Conservation (phyloP, 768 basidiomycete species). For the Leccinum rimulosum region DNA sequence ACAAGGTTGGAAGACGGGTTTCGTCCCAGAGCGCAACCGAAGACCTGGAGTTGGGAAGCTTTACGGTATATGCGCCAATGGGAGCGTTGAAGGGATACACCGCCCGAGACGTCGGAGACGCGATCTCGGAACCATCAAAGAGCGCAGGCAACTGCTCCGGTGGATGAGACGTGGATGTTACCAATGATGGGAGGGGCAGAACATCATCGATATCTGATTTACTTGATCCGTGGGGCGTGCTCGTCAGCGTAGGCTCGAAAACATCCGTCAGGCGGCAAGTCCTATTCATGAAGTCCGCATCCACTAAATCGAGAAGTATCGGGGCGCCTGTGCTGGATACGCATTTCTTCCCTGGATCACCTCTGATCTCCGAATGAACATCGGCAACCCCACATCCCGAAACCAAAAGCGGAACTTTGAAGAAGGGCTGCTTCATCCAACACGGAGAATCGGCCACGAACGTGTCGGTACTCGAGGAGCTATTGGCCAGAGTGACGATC, state of each 20-base stretch:
- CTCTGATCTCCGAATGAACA: background rate
- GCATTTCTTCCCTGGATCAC: background rate
- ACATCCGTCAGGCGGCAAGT: background rate
- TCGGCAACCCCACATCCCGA: background rate
- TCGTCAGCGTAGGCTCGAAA: slow-evolving; percentile 17
- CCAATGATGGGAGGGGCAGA: background rate
- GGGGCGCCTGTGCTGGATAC: background rate
- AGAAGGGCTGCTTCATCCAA: slow-evolving; percentile 4
- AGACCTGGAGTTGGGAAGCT: slow-evolving; percentile 8
- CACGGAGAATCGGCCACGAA: slow-evolving; percentile 25
- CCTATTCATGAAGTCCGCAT: background rate
- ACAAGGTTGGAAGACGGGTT: background rate
- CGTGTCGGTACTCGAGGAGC: slow-evolving; percentile 19
- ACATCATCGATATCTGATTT: background rate
- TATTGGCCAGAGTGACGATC: slow-evolving; percentile 5
- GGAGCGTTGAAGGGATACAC: slow-evolving; percentile 5
- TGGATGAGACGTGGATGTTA: background rate
- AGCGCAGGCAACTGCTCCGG: background rate
- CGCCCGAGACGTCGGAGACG: background rate
- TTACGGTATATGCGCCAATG: slow-evolving; percentile 12
- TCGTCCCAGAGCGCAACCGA: background rate
- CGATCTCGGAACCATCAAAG: background rate
- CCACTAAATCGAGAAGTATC: background rate
- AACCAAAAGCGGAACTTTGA: slow-evolving; percentile 8
- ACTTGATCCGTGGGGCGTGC: slow-evolving; percentile 14